Evolutionary conservation across 2,329 filamentous ascomycete genomes (phyloP).

Genomic region (Epichloe scottii): DNA sequence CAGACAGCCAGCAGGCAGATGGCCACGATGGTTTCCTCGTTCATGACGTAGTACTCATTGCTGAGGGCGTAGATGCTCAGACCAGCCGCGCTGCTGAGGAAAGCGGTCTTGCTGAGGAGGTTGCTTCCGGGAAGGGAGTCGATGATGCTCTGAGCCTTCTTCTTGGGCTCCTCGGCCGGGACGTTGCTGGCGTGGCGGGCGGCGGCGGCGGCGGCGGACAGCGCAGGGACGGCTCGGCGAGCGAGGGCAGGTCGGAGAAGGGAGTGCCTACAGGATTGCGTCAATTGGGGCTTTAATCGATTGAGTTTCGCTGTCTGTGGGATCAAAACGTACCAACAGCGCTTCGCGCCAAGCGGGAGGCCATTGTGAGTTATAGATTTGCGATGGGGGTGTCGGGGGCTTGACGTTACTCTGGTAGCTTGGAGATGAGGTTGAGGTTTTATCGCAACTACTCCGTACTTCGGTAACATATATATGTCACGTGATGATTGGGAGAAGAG

Average conservation of each 20-base stretch:
- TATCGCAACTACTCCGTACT: slow-evolving; percentile 31
- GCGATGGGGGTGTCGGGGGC: slow-evolving; percentile 37
- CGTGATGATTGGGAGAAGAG: slow-evolving; percentile 17
- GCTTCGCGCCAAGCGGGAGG: slow-evolving; percentile 92
- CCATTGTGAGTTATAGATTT: slow-evolving; percentile 66
- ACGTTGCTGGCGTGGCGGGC: slow-evolving; percentile 63
- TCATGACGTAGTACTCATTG: slow-evolving; percentile 99
- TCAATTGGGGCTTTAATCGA: slow-evolving; percentile 17
- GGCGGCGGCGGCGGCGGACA: slow-evolving; percentile 55
- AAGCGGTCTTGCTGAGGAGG: slow-evolving; percentile 89
- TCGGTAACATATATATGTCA: slow-evolving; percentile 25
- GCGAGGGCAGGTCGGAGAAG: slow-evolving; percentile 75
- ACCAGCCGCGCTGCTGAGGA: slow-evolving; percentile 85
- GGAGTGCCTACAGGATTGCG: slow-evolving; percentile 54
- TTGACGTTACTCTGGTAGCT: slow-evolving; percentile 33
- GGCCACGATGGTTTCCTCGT: slow-evolving; percentile 94
- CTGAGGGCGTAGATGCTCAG: slow-evolving; percentile 89
- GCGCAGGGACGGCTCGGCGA: slow-evolving; percentile 60
- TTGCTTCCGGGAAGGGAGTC: slow-evolving; percentile 87
- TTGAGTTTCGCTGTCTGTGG: slow-evolving; percentile 7
- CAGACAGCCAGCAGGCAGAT: slow-evolving; percentile 90
- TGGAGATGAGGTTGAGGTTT: slow-evolving; percentile 38
- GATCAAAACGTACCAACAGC: slow-evolving; percentile 64
- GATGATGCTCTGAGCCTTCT: slow-evolving; percentile 91
- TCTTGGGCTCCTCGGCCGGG: slow-evolving; percentile 80